Percentiles rank a stretch among this genome's conserved stretches.
phyloP scores from a whole-genome alignment of 108 stramenopile genomes.

The Cyclotella distinguenda region DNA sequence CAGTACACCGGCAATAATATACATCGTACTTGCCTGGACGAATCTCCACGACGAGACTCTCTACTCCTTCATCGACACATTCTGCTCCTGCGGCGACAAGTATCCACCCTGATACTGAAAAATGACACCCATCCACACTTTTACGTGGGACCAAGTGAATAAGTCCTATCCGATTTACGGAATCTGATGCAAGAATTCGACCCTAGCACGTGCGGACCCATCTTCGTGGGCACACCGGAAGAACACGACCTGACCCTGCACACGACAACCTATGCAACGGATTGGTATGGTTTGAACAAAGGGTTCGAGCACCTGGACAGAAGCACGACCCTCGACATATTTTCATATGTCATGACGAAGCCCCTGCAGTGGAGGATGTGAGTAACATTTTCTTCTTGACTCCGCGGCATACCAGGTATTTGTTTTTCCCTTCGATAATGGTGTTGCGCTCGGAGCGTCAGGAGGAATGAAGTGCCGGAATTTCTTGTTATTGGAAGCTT shows the following conservation, averaged over 20 bases:
- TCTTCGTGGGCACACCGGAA: not conserved
- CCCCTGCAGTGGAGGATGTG: not conserved
- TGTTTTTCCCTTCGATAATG: constrained; percentile 8
- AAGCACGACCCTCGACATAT: not conserved
- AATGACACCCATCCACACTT: not conserved
- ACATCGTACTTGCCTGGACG: not conserved
- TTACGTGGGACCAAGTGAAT: constrained; percentile 6
- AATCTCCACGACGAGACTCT: constrained; percentile 9
- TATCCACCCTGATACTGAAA: not conserved
- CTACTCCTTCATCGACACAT: constrained; percentile 1
- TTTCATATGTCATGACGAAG: constrained; percentile 14
- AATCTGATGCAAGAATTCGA: constrained; percentile 3
- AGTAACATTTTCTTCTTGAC: constrained; percentile 9
- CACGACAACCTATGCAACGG: constrained; percentile 3
- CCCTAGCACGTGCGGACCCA: constrained; percentile 3
- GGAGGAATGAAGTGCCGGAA: not conserved
- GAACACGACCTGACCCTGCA: not conserved
- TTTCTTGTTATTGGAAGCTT: constrained; percentile 9
- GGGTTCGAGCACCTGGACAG: not conserved
- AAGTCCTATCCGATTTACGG: not conserved
- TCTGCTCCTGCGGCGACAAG: constrained; percentile 12
- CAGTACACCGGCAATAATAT: not conserved
- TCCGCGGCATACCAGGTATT: constrained; percentile 5
- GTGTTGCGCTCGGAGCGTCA: not conserved
- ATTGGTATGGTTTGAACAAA: constrained; percentile 2